These are phyloP conservation scores for Colletotrichum viniferum DNA, from an alignment of 2,329 filamentous ascomycete species.

Conservation along the genomic window DNA sequence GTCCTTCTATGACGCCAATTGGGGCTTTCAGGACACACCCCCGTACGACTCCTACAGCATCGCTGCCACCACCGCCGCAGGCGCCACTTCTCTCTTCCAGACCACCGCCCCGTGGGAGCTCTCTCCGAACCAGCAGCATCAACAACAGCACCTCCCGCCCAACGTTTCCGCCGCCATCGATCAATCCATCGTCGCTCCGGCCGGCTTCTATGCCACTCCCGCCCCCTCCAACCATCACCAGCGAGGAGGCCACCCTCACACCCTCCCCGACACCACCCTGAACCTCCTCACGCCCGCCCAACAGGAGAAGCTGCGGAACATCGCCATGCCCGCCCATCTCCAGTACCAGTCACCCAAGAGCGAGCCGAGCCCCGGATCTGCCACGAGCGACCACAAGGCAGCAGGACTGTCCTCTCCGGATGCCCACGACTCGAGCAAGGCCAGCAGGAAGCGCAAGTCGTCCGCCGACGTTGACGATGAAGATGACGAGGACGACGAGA, in stretches of 20 bases:
- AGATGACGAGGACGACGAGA: conserved; percentile 62
- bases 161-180: conserved; percentile 36
- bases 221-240: conserved; percentile 28
- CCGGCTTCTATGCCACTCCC: conserved; percentile 36
- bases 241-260: conserved; percentile 21
- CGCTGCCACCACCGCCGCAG: conserved; percentile 35
- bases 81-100: conserved; percentile 34
- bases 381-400: conserved; percentile 49
- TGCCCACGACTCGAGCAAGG: conserved; percentile 43
- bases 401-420: conserved; percentile 66
- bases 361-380: conserved; percentile 63
- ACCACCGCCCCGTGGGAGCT: conserved; percentile 36
- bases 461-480: conserved; percentile 63
- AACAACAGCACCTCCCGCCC: conserved; percentile 27
- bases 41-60: conserved; percentile 50
- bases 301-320: conserved; percentile 65
- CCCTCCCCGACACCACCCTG: conserved; percentile 20
- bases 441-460: conserved; percentile 71
- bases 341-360: conserved; percentile 65
- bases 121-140: conserved; percentile 38
- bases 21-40: conserved; percentile 53
- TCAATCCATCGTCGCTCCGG: conserved; percentile 38
- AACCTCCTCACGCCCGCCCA: conserved; percentile 58
- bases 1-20: conserved; percentile 41
- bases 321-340: conserved; percentile 68